These are phyloP conservation scores for Aureobasidium sp. DNA, from an alignment of 2,329 filamentous ascomycete genomes.

Conservation along the genomic window DNA sequence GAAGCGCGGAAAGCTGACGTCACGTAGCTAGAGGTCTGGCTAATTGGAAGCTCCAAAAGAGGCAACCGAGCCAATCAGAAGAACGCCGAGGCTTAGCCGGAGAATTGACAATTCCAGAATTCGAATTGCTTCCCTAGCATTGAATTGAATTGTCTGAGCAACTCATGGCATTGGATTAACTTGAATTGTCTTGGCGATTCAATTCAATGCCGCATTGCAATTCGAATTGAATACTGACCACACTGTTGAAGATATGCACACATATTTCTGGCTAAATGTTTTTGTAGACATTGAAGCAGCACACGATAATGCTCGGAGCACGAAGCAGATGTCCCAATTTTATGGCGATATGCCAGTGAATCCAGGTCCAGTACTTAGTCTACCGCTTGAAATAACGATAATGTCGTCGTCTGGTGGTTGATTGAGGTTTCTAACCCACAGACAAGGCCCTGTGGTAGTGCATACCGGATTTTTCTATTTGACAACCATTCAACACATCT, in stretches of 20 bases:
- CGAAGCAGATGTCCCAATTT: constrained; percentile 35
- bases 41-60: no score
- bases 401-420: background rate
- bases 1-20: no score
- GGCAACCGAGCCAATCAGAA: no score
- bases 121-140: background rate
- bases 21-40: no score
- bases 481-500: background rate
- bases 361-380: constrained; percentile 49
- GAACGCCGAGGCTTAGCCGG: no score
- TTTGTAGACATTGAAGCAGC: constrained; percentile 43
- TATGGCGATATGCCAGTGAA: constrained; percentile 45
- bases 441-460: background rate
- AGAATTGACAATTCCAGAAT: background rate
- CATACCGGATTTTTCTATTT: background rate
- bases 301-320: constrained; percentile 36
- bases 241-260: background rate
- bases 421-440: background rate
- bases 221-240: background rate
- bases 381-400: no score
- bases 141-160: background rate
- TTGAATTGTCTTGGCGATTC: background rate
- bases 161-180: background rate
- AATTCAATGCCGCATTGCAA: background rate
- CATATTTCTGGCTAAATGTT: constrained; percentile 39